Conservation (phyloP, 139 green algal genomes). For the Coccomyxa sp. region DNA sequence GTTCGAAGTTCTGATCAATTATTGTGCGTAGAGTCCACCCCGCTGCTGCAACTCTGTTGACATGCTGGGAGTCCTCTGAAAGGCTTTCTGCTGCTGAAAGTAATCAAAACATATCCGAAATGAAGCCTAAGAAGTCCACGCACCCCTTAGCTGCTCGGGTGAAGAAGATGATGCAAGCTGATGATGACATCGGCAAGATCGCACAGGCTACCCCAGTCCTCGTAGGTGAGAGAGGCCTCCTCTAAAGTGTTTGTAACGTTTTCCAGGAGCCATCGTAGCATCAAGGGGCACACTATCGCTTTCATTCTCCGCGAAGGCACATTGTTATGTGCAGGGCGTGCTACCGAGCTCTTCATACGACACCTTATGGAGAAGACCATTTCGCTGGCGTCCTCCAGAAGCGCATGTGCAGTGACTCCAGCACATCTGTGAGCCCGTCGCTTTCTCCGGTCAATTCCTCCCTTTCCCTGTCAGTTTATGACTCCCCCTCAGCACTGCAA, state of each 20-base stretch:
- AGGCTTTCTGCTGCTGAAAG: too few species aligned
- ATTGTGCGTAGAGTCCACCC: too few species aligned
- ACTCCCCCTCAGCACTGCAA: background rate
- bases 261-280: background rate
- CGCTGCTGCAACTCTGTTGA: too few species aligned
- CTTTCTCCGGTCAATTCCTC: constrained; percentile 29
- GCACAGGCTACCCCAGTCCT: constrained; percentile 80
- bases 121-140: constrained; percentile 1
- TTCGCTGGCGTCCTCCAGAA: background rate
- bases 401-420: background rate
- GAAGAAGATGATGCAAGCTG: constrained; percentile 93
- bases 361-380: background rate
- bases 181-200: constrained; percentile 96
- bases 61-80: too few species aligned
- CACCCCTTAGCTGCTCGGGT: constrained; percentile 73
- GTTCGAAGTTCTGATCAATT: too few species aligned
- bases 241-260: background rate
- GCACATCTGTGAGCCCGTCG: background rate
- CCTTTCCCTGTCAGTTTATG: background rate
- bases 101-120: too few species aligned
- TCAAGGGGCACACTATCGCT: background rate
- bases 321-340: background rate
- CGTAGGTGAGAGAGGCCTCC: constrained; percentile 60
- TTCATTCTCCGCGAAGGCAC: background rate
- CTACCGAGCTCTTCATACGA: background rate